Percentiles rank a stretch among this genome's conserved stretches.
phyloP scores from a whole-genome alignment of 148 eudicot species.

The Vaccinium corymbosum region DNA sequence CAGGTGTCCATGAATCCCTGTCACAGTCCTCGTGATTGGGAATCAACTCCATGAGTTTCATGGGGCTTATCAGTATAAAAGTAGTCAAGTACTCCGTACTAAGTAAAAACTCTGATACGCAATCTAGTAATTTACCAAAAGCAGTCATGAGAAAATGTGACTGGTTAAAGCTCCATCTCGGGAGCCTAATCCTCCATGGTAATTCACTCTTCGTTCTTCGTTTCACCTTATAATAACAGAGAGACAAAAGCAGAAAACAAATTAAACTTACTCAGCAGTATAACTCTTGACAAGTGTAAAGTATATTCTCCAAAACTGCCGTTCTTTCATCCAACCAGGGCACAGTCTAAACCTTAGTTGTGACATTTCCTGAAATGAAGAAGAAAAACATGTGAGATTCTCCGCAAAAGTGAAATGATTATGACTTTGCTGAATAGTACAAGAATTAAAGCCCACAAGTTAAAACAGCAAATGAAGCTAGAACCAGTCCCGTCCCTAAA shows the following conservation, averaged over 20 bases:
- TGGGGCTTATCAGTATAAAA: not conserved
- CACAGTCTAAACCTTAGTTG: constrained; percentile 72
- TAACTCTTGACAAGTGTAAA: constrained; percentile 65
- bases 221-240: not conserved
- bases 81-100: not conserved
- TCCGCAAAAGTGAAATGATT: not conserved
- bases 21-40: not conserved
- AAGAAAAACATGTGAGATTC: constrained; percentile 6
- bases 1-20: not conserved
- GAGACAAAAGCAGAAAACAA: not conserved
- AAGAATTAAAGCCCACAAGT: not conserved
- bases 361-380: constrained; percentile 64
- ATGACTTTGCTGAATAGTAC: not conserved
- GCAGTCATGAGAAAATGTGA: not conserved
- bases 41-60: not conserved
- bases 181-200: constrained; percentile 8
- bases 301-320: constrained; percentile 87
- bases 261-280: constrained; percentile 58
- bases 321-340: constrained; percentile 79
- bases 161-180: not conserved
- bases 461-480: not conserved
- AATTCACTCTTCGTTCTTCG: not conserved
- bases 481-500: not conserved
- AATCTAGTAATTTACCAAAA: not conserved
- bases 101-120: not conserved